phyloP scores from a whole-genome alignment of 108 stramenopile species.

The Cylindrotheca closterium region DNA sequence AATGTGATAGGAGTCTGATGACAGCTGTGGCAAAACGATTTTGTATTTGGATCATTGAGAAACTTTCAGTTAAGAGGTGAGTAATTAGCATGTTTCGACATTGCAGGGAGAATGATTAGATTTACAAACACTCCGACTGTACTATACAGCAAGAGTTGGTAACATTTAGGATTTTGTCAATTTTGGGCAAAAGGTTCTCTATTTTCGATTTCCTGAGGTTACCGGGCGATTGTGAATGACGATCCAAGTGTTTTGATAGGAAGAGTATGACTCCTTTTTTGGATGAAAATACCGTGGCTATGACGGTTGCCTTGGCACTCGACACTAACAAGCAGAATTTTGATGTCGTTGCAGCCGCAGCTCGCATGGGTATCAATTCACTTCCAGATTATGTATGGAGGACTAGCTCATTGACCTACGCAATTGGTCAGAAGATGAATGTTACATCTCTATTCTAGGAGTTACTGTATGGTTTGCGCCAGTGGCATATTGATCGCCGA shows the following conservation, averaged over 20 bases:
- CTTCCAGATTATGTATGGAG: background rate
- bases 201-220: constrained; percentile 6
- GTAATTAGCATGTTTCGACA: too few species aligned
- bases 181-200: constrained; percentile 38
- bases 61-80: too few species aligned
- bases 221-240: constrained; percentile 26
- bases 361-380: background rate
- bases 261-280: constrained; percentile 38
- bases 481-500: too few species aligned
- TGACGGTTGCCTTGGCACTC: background rate
- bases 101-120: constrained; percentile 32
- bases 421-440: too few species aligned
- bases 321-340: background rate
- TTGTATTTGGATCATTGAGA: too few species aligned
- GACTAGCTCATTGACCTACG: too few species aligned
- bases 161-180: background rate
- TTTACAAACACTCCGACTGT: constrained; percentile 30
- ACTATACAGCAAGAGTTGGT: constrained; percentile 4
- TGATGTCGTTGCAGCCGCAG: background rate
- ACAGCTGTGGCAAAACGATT: too few species aligned
- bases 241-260: constrained; percentile 46
- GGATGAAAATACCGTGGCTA: background rate
- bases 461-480: too few species aligned
- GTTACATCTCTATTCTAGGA: too few species aligned
- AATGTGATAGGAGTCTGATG: too few species aligned